Conservation (phyloP, 306 rosid genomes). For the Bauhinia variegata region DNA sequence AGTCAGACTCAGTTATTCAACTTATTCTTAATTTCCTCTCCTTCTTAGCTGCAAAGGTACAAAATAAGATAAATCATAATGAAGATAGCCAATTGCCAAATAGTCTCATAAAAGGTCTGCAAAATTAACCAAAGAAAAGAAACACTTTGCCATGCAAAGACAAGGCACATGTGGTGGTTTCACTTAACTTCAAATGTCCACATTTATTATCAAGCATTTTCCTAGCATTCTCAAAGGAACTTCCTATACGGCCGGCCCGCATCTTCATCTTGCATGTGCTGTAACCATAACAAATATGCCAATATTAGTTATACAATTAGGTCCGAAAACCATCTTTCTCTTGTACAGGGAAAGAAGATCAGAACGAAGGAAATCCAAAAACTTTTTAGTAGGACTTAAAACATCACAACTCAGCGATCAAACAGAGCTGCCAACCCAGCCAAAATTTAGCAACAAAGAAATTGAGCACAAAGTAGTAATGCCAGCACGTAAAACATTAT, state of each 20-base stretch:
- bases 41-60: no score
- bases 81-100: no score
- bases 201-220: constrained; percentile 46
- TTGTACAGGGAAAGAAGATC: background rate
- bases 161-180: constrained; percentile 36
- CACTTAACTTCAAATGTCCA: constrained; percentile 27
- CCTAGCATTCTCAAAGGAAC: constrained; percentile 54
- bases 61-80: no score
- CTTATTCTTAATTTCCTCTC: no score
- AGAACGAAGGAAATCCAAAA: background rate
- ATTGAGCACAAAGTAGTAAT: constrained; percentile 1
- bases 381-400: background rate
- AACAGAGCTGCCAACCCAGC: background rate
- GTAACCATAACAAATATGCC: constrained; percentile 31
- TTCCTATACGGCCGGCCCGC: constrained; percentile 85
- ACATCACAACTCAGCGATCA: background rate
- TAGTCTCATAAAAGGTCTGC: no score
- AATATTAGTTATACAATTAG: background rate
- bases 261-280: constrained; percentile 98
- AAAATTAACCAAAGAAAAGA: background rate
- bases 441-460: background rate
- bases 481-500: background rate
- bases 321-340: background rate
- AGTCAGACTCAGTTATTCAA: no score
- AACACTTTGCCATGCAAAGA: constrained; percentile 26